A percentile compares a stretch with the other conserved stretches of the same genome.
Evolutionary conservation across 495 filamentous ascomycete species (phyloP).

Genomic region (Xylaria flabelliformis): DNA sequence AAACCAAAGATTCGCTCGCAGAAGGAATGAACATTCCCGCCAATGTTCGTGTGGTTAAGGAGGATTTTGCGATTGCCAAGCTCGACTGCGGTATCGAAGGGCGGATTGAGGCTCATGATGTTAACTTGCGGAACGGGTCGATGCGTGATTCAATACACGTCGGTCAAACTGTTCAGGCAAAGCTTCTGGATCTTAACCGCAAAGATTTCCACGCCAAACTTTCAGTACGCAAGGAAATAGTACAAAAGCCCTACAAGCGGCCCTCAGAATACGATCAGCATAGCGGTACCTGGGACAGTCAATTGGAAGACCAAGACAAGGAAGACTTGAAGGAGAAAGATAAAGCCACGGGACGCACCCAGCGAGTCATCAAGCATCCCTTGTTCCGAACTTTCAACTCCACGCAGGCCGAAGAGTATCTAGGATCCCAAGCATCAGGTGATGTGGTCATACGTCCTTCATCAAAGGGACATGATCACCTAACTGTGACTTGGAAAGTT

Average conservation of each 20-base stretch:
- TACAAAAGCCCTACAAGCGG: conserved; percentile 71
- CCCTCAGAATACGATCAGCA: conserved; percentile 67
- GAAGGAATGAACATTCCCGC: conserved; percentile 92
- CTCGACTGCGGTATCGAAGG: conserved; percentile 95
- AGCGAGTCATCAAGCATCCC: conserved; percentile 96
- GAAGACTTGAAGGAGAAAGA: conserved; percentile 82
- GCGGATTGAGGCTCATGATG: conserved; percentile 74
- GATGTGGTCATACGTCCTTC: conserved; percentile 95
- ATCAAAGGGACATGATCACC: conserved; percentile 90
- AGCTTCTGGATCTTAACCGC: conserved; percentile 83
- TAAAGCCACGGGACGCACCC: conserved; percentile 77
- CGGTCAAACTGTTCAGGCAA: conserved; percentile 86
- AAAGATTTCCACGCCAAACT: conserved; percentile 81
- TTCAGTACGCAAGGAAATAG: conserved; percentile 78
- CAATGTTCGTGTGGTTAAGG: conserved; percentile 83
- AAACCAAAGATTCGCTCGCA: conserved; percentile 80
- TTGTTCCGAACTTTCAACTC: conserved; percentile 93
- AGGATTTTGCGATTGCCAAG: conserved; percentile 89
- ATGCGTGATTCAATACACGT: conserved; percentile 66
- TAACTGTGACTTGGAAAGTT: conserved; percentile 99
- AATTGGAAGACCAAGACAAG: conserved; percentile 77
- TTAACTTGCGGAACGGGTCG: conserved; percentile 63
- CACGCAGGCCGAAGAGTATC: conserved; percentile 89
- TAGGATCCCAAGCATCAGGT: conserved; percentile 81
- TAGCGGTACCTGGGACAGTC: conserved; percentile 80